Conservation (phyloP, 768 basidiomycete genomes). For the Lactarius indigo region DNA sequence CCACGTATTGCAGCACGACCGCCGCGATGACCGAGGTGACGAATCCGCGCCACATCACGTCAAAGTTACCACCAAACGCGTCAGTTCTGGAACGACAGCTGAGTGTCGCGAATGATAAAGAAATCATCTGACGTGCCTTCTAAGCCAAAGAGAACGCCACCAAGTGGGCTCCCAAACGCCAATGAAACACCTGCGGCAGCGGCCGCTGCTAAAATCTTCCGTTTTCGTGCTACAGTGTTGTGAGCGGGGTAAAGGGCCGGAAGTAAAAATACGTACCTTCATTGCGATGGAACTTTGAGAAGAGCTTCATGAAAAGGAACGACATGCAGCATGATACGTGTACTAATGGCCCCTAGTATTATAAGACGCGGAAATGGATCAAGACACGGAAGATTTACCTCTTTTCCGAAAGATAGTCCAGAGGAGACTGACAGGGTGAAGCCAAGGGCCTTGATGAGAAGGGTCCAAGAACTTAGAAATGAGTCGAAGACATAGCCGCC, state of each 20-base stretch:
- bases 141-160: slow-evolving; percentile 81
- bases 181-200: slow-evolving; percentile 86
- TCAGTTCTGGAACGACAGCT: slow-evolving; percentile 45
- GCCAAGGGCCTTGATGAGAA: slow-evolving; percentile 81
- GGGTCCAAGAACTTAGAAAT: slow-evolving; percentile 82
- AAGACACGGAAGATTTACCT: slow-evolving; percentile 42
- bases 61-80: slow-evolving; percentile 65
- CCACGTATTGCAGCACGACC: slow-evolving; percentile 75
- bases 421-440: slow-evolving; percentile 82
- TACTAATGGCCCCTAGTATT: slow-evolving; percentile 67
- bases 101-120: background rate
- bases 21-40: slow-evolving; percentile 86
- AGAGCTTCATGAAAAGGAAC: slow-evolving; percentile 60
- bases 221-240: slow-evolving; percentile 57
- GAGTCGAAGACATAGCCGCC: slow-evolving; percentile 84
- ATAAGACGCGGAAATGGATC: slow-evolving; percentile 4
- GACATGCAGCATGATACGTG: slow-evolving; percentile 85
- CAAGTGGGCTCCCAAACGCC: slow-evolving; percentile 83
- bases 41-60: slow-evolving; percentile 85
- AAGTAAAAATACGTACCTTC: slow-evolving; percentile 49
- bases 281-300: slow-evolving; percentile 69
- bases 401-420: slow-evolving; percentile 81
- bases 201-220: slow-evolving; percentile 77
- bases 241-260: background rate
- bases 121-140: slow-evolving; percentile 44